Evolutionary conservation across 1,139 yeast genomes (phyloP), one percentile per base, ranked within the genome.

Genomic region (Candida tunisiensis): DNA sequence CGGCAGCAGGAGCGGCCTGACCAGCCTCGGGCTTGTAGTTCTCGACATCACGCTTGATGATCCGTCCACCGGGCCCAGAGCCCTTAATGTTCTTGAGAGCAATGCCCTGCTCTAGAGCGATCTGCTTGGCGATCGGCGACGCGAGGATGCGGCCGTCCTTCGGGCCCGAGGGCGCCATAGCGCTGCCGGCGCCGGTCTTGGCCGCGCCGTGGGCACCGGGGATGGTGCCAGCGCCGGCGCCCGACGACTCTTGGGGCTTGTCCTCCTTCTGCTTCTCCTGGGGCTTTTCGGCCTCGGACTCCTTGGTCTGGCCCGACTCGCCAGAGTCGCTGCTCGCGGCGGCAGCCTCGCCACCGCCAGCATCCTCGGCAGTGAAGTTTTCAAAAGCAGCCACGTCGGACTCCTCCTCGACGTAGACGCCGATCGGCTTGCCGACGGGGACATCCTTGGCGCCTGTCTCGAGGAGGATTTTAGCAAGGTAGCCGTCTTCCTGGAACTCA

Each of bases 401-500:
- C 35, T 68, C 66, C 21, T 83, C 82, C 58, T 88, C 95, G 30
- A 88, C 98, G 50, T 78, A 85, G 25, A 88, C 94, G 37, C 94
- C 98, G 53, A 91, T 79, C 47, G 98, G 96, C 57, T 74, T 71
- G 43, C 93, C 93, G 30, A 88, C 93, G 27, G 92, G 83, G 31
- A 91, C 62, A 45, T 88, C 94, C 56, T 82, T 74, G 34, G 93
- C 57, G 30, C 96, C 95, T 38, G 74, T 85, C 20, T 69, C 83
- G 37, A 83, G 65, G 42, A 91, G 63, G 42, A 83, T 74, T 65
- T 88, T 80, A 40, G 98, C 96, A 49, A 88, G 63, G 61, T 52
- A 83, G 34, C 98, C 99, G 34, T 91, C 99, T 45, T 91, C 99
- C 62, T 85, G 96, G 65, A 88, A 88, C 60, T 88, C 99, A 47